Base-by-base conservation (phyloP, 2,329 filamentous ascomycete genomes). In the Blastomyces gilchristii region DNA sequence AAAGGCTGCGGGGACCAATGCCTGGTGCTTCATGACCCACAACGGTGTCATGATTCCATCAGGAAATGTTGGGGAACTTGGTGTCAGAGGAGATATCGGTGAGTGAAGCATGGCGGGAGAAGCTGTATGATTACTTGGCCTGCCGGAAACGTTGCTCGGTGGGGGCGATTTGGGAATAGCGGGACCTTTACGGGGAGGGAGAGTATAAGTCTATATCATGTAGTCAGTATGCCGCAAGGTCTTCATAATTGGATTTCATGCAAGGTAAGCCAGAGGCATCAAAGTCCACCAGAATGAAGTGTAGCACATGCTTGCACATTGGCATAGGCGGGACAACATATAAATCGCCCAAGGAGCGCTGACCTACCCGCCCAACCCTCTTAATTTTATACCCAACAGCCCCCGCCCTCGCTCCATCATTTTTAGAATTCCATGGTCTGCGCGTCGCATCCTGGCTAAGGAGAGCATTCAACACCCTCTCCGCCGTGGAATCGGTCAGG, bases 21-120 rank as follows among this genome's bases (percentile, higher is more conserved):
- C 81, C 71, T 96, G 92, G 73, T 97, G 93, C 74, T 97, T 99
- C 64, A 85, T 84, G 62, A 96, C 81, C 93, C 93, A 99, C 65
- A 84, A 77, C 25, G 87, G 82, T 65, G 91, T 86, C 73, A 97
- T 85, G 64, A 97, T 79, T 4, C 93, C 94, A 76, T 97, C 94
- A 8, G 93, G 92, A 72, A 94, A 97, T 2, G 95, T 82, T 2
- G 85, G 81, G 8, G 93, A 96, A 8, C 83, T 83, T 3, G 92
- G 91, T 49, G 89, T 94, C 39, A 97, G 81, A 0, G 93, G 94
- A 2, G 94, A 97, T 68, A 96, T 86, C 1, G 92, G 90, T 14
- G 94, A 97, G 75, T 97, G 93, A 4, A 96, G 78, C n/a, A 86
- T 79, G 64, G 81, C 77, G 22, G 80, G 76, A 31, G 79, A 73